A percentile compares a stretch with the other conserved stretches of the same genome.
Evolutionary conservation across 2,329 filamentous ascomycete species (phyloP).

Genomic region (Cercospora sojina): DNA sequence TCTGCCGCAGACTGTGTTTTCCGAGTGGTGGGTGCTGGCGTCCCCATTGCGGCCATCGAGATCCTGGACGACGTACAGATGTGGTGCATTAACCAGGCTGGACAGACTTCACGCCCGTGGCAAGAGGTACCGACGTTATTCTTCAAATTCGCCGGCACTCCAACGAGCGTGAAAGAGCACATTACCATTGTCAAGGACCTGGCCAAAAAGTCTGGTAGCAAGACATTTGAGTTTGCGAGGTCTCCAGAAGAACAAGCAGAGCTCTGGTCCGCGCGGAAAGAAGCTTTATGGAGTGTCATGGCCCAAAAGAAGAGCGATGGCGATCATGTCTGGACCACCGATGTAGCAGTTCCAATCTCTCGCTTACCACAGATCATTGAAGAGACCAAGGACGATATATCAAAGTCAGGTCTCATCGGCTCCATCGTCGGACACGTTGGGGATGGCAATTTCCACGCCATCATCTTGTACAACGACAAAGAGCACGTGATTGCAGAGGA

Average conservation of each 20-base stretch:
- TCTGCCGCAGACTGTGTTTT: constrained; percentile 76
- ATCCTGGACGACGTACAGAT: constrained; percentile 92
- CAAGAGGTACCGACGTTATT: constrained; percentile 70
- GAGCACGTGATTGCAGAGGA: constrained; percentile 67
- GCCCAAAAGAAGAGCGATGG: constrained; percentile 60
- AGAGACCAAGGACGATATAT: constrained; percentile 68
- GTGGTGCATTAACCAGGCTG: constrained; percentile 66
- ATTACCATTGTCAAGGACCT: constrained; percentile 65
- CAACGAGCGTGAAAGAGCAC: constrained; percentile 73
- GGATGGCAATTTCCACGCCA: constrained; percentile 72
- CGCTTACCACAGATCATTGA: constrained; percentile 72
- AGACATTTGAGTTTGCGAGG: constrained; percentile 68
- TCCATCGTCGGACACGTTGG: constrained; percentile 72
- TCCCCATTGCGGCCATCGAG: constrained; percentile 88
- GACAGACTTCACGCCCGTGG: constrained; percentile 64
- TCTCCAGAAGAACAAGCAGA: constrained; percentile 64
- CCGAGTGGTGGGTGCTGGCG: constrained; percentile 73
- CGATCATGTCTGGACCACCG: constrained; percentile 74
- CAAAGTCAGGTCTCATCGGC: constrained; percentile 60
- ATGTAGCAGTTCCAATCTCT: constrained; percentile 76
- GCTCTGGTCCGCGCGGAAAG: constrained; percentile 73
- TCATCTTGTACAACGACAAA: constrained; percentile 64
- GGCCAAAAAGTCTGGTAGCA: constrained; percentile 59
- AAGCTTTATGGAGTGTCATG: constrained; percentile 71
- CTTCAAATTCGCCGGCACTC: constrained; percentile 71